phyloP scores from a whole-genome alignment of 2,329 filamentous ascomycete genomes.

The Pseudonectria foliicola region DNA sequence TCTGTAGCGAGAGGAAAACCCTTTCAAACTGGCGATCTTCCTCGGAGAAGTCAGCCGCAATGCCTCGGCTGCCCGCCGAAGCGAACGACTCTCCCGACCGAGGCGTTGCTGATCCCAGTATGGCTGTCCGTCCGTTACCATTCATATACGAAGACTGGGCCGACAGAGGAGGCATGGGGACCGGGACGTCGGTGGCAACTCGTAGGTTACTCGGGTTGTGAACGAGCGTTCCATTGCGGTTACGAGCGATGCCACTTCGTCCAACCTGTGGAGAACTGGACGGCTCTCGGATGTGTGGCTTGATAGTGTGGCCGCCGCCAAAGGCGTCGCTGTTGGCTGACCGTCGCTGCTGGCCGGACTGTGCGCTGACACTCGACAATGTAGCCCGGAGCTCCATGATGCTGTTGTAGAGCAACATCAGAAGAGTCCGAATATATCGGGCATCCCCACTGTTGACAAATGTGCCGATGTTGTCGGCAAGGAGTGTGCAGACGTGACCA shows the following conservation, averaged over 20 bases:
- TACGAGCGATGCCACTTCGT: constrained; percentile 29
- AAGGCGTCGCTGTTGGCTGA: constrained; percentile 11
- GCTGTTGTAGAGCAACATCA: constrained; percentile 59
- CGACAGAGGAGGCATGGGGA: constrained; percentile 25
- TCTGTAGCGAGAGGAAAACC: constrained; percentile 70
- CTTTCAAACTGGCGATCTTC: constrained; percentile 77
- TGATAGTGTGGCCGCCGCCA: constrained; percentile 39
- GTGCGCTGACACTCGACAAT: constrained; percentile 28
- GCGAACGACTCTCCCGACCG: constrained; percentile 77
- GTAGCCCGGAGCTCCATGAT: constrained; percentile 60
- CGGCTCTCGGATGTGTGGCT: constrained; percentile 43
- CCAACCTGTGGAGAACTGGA: constrained; percentile 48
- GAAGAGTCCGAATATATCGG: constrained; percentile 57
- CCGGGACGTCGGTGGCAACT: constrained; percentile 48
- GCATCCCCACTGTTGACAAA: constrained; percentile 60
- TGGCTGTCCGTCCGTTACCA: constrained; percentile 42
- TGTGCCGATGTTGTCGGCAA: constrained; percentile 55
- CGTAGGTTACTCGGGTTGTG: constrained; percentile 47
- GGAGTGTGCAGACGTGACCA: constrained; percentile 55
- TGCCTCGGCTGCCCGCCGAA: constrained; percentile 40
- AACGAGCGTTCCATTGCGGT: constrained; percentile 31
- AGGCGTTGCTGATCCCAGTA: constrained; percentile 58
- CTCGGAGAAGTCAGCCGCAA: constrained; percentile 57
- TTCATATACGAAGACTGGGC: constrained; percentile 36
- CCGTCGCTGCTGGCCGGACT: constrained; percentile 15